Evolutionary conservation across 805 yeast genomes (phyloP).

Genomic region (Candida quercuum): DNA sequence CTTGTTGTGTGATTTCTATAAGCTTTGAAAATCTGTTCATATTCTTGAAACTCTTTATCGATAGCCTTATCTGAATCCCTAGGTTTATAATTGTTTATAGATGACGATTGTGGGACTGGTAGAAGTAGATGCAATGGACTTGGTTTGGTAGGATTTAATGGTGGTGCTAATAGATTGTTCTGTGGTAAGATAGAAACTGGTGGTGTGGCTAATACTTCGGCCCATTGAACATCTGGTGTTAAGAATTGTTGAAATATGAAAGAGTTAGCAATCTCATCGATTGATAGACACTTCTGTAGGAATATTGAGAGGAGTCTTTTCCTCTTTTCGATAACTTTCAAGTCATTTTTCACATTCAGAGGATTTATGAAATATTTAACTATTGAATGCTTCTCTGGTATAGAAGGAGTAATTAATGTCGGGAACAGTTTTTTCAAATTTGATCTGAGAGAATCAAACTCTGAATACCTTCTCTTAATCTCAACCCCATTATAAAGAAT

Average conservation of each 20-base stretch:
- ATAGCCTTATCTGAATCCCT: constrained; percentile 12
- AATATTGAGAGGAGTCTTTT: constrained; percentile 73
- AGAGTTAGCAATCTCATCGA: constrained; percentile 48
- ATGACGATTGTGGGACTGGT: constrained; percentile 51
- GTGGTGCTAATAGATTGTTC: constrained; percentile 53
- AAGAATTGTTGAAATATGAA: constrained; percentile 70
- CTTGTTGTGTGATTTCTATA: constrained; percentile 21
- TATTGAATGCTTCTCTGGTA: constrained; percentile 84
- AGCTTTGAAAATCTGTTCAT: constrained; percentile 19
- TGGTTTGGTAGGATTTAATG: constrained; percentile 51
- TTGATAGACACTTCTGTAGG: constrained; percentile 68
- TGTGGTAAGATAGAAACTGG: constrained; percentile 50
- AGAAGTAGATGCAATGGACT: constrained; percentile 55
- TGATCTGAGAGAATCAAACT: constrained; percentile 77
- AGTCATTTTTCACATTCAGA: constrained; percentile 36
- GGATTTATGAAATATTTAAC: constrained; percentile 38
- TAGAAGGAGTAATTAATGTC: constrained; percentile 80
- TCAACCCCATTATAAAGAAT: constrained; percentile 49
- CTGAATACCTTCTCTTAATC: constrained; percentile 83
- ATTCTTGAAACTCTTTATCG: constrained; percentile 19
- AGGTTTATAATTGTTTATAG: constrained; percentile 22
- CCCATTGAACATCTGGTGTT: constrained; percentile 83
- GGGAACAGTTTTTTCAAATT: constrained; percentile 73
- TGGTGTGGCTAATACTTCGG: constrained; percentile 59
- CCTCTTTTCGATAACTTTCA: constrained; percentile 56